phyloP scores from a whole-genome alignment of 2,329 filamentous ascomycete genomes.

The Drechslera avenae region DNA sequence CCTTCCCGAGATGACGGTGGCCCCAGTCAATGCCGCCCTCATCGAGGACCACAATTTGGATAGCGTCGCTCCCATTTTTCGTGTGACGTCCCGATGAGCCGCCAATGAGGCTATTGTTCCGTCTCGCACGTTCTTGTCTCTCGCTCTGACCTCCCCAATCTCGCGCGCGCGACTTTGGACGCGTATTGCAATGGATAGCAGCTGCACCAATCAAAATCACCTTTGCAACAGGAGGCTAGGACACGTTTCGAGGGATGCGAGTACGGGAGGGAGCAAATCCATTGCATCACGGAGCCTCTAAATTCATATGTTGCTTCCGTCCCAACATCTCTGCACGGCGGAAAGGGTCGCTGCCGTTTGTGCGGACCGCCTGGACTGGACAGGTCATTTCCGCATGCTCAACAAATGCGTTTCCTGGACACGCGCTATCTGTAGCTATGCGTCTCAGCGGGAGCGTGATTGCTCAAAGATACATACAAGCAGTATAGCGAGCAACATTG shows the following conservation, averaged over 20 bases:
- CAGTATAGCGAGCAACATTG: slow-evolving; percentile 36
- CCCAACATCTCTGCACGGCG: slow-evolving; percentile 1
- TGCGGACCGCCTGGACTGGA: slow-evolving; percentile 24
- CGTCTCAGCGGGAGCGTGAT: slow-evolving; percentile 14
- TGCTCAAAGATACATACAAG: slow-evolving; percentile 24
- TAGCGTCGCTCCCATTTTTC: slow-evolving; percentile 36
- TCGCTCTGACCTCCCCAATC: slow-evolving; percentile 3
- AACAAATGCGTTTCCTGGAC: slow-evolving; percentile 14
- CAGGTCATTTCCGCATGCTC: slow-evolving; percentile 17
- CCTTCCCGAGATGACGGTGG: slow-evolving; percentile 5
- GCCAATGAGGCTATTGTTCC: slow-evolving; percentile 14
- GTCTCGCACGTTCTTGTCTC: slow-evolving; percentile 2
- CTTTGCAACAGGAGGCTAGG: neutral
- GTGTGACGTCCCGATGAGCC: slow-evolving; percentile 39
- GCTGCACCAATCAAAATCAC: slow-evolving; percentile 4
- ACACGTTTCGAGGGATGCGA: neutral
- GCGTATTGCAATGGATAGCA: neutral
- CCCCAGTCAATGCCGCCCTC: slow-evolving; percentile 26
- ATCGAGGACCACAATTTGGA: slow-evolving; percentile 43
- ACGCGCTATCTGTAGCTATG: slow-evolving; percentile 12
- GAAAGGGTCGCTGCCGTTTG: slow-evolving; percentile 16
- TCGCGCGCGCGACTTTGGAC: slow-evolving; percentile 6
- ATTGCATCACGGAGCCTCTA: neutral
- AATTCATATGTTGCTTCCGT: slow-evolving; percentile 23
- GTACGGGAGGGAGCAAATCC: neutral